Evolutionary conservation across 345 rosid genomes (phyloP).

Genomic region (Brassica rapa): DNA sequence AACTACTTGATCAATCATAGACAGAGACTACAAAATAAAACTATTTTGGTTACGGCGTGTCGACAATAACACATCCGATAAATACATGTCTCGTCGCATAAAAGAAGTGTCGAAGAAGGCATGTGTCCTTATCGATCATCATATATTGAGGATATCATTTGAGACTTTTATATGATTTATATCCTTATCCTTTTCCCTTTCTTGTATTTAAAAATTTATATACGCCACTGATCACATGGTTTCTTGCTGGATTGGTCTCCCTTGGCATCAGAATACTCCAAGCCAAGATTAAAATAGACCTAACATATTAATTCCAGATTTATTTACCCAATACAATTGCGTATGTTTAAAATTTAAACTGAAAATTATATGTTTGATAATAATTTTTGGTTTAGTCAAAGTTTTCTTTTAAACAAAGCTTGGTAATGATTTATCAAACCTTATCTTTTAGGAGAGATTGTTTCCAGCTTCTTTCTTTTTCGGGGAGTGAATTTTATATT

Average conservation of each 20-base stretch:
- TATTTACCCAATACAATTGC: neutral
- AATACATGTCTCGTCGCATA: conserved; percentile 35
- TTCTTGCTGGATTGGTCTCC: conserved; percentile 45
- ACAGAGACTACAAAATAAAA: neutral
- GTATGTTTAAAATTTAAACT: neutral
- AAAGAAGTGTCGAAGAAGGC: conserved; percentile 28
- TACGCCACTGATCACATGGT: conserved; percentile 41
- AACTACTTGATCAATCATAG: conserved; percentile 22
- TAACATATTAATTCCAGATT: neutral
- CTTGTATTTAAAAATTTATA: conserved; percentile 2
- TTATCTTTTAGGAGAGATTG: neutral
- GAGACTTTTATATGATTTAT: conserved; percentile 2
- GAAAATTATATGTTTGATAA: neutral
- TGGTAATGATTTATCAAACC: neutral
- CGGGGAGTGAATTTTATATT: neutral
- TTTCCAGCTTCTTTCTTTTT: neutral
- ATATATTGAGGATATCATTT: conserved; percentile 26
- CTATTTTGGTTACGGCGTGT: conserved; percentile 27
- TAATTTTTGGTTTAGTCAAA: neutral
- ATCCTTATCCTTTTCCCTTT: conserved; percentile 29
- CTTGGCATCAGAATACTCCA: conserved; percentile 25
- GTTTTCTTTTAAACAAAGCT: neutral
- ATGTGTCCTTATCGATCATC: conserved; percentile 41
- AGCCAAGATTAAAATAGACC: neutral
- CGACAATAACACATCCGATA: conserved; percentile 37